Evolutionary conservation across 2,329 filamentous ascomycete genomes (phyloP), one percentile per base, ranked within the genome.

Genomic region (Aspergillus puulaauensis): DNA sequence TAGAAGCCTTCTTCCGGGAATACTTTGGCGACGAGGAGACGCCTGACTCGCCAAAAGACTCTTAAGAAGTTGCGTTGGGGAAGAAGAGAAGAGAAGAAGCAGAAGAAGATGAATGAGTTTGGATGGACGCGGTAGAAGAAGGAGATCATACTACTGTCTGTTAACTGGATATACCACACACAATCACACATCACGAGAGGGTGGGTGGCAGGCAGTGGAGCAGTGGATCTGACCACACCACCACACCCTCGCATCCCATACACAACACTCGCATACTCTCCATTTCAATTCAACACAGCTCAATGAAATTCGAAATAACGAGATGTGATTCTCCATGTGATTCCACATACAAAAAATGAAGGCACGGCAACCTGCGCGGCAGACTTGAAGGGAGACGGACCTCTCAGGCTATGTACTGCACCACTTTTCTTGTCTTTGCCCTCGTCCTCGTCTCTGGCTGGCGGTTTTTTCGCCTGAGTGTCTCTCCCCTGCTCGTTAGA

Each of bases 1-100:
- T 89, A 51, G 87, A 93, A 75, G 81, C 78, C 63, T 81, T 86
- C 58, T 83, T 99, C 70, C 83, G 80, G 71, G 78, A 82, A 64
- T 96, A 91, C 74, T 96, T 89, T 73, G 77, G 81, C 60, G 51
- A 54, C 23, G 51, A 24, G 19, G 82, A 85, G 37, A 24, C 51
- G 24, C 5, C n/a, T 48, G 17, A 31, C 39, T 55, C 47, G 49
- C 49, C 54, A 12, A 31, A 19, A 48, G 31, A 48, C 46, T 27
- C 24, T 37, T 40, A 43, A 44, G 52, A 57, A 17, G 17, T 43
- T 43, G 27, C 27, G 27, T 31, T 9, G 27, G 9, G 27, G 27
- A 31, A 9, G 27, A 31, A 31, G 24, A 40, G 14, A 15, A 15
- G 14, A 17, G 2, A 15, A 40, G 37, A 40, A 17, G 37, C 8